These are phyloP conservation scores for Cutaneotrichosporon curvatum DNA, from an alignment of 1,284 basidiomycete species.

Conservation along the genomic window DNA sequence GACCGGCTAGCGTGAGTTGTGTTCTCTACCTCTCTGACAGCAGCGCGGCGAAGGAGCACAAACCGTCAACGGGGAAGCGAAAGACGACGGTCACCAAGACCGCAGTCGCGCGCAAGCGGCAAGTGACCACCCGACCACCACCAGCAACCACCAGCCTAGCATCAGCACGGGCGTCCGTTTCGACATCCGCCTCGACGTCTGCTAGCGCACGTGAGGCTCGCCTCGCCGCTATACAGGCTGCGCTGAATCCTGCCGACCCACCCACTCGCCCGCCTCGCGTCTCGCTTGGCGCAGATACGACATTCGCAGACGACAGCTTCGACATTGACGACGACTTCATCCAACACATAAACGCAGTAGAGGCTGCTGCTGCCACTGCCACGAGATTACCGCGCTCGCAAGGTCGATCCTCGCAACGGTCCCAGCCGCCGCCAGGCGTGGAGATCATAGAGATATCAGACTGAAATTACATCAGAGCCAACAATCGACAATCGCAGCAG, in stretches of 20 bases:
- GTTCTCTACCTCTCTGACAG: slow-evolving; percentile 3
- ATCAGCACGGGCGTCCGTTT: no score
- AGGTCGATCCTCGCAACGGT: not conserved
- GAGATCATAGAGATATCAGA: slow-evolving; percentile 12
- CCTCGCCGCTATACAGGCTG: slow-evolving; percentile 13
- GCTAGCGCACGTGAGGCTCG: slow-evolving; percentile 5
- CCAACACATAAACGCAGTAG: slow-evolving; percentile 17
- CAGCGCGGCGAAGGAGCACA: slow-evolving; percentile 15
- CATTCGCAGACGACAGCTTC: slow-evolving; percentile 4
- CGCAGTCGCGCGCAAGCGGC: not conserved
- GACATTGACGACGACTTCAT: slow-evolving; percentile 24
- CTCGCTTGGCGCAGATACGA: slow-evolving; percentile 1
- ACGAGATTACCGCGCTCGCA: not conserved
- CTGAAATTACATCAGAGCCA: not conserved
- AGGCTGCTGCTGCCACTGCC: slow-evolving; percentile 13
- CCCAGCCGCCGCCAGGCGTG: not conserved
- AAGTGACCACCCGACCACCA: not conserved
- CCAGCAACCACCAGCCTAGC: no score
- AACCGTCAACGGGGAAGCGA: not conserved
- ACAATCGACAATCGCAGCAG: no score
- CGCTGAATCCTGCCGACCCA: not conserved
- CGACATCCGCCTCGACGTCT: slow-evolving; percentile 1
- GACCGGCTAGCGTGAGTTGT: slow-evolving; percentile 21
- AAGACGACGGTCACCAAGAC: not conserved
- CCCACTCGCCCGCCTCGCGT: not conserved